Evolutionary conservation across 129 eudicot genomes (phyloP).

Genomic region (Arctium minus): DNA sequence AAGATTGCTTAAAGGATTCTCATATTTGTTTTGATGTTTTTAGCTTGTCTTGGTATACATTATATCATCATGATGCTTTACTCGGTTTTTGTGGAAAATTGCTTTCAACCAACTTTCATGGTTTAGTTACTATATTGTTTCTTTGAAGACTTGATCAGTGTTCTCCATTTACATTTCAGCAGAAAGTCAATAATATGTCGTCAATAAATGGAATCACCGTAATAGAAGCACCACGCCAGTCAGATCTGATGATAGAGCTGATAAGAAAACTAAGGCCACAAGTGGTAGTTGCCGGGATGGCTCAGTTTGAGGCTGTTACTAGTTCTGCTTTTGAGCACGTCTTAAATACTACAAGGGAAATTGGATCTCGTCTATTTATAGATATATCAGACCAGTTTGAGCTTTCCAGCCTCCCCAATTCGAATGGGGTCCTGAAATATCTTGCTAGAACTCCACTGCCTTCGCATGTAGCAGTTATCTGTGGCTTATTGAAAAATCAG

Average conservation of each 20-base stretch:
- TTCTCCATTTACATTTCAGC: slow-evolving; percentile 25
- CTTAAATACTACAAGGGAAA: slow-evolving; percentile 62
- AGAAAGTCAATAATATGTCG: slow-evolving; percentile 25
- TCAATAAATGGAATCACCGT: slow-evolving; percentile 66
- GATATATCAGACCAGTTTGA: slow-evolving; percentile 98
- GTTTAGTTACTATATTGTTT: background rate
- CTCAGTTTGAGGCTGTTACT: slow-evolving; percentile 87
- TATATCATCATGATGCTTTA: background rate
- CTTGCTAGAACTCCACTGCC: slow-evolving; percentile 85
- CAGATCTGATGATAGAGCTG: slow-evolving; percentile 91
- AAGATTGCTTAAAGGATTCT: background rate
- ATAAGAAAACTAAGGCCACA: slow-evolving; percentile 91
- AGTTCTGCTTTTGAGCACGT: slow-evolving; percentile 91
- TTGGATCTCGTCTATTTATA: slow-evolving; percentile 85
- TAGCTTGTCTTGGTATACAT: background rate
- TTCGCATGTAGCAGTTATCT: slow-evolving; percentile 83
- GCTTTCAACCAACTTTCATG: background rate
- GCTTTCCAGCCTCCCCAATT: slow-evolving; percentile 90
- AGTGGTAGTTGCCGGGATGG: slow-evolving; percentile 92
- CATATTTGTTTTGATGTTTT: too few relatives aligned
- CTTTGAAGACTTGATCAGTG: background rate
- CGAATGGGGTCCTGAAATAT: slow-evolving; percentile 90
- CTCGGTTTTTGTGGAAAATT: background rate
- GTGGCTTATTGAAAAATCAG: slow-evolving; percentile 87
- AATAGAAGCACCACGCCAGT: slow-evolving; percentile 94